These are phyloP conservation scores for Pestalotiopsis sp. DNA, from an alignment of 2,329 filamentous ascomycete species.

Conservation along the genomic window DNA sequence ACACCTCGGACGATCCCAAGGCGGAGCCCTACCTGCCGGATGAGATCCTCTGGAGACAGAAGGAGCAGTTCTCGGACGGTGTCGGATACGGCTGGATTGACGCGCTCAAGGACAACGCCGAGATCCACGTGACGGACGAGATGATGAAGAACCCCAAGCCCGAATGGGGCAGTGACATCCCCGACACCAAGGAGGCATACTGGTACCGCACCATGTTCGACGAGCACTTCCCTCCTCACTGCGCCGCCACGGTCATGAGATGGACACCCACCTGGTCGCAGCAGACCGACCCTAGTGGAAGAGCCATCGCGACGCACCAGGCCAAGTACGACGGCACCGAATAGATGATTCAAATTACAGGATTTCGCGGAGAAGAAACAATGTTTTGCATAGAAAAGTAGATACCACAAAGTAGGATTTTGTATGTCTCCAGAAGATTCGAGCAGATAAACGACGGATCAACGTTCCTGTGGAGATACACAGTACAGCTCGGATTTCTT, in stretches of 20 bases:
- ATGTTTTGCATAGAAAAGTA: not conserved
- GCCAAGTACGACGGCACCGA: conserved; percentile 64
- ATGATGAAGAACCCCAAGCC: conserved; percentile 98
- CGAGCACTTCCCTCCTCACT: conserved; percentile 92
- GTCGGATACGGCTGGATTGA: conserved; percentile 99
- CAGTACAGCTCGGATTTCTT: not conserved
- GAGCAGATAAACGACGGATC: not conserved
- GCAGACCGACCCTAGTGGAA: conserved; percentile 92
- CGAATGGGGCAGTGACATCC: conserved; percentile 91
- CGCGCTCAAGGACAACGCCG: conserved; percentile 90
- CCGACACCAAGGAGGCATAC: conserved; percentile 97
- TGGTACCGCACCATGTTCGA: conserved; percentile 99
- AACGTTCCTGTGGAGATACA: not conserved
- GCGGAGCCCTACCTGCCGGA: conserved; percentile 88
- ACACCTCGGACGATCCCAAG: conserved; percentile 83
- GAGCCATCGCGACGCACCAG: conserved; percentile 75
- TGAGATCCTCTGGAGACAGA: conserved; percentile 95
- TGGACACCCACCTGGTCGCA: conserved; percentile 98
- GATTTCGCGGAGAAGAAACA: not conserved
- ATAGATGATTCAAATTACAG: not conserved
- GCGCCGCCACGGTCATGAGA: conserved; percentile 89
- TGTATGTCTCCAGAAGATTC: not conserved
- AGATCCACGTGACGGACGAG: conserved; percentile 87
- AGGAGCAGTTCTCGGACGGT: conserved; percentile 99
- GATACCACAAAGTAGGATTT: not conserved